Evolutionary conservation across 768 basidiomycete species (phyloP).

Genomic region (Mycena olivaceomarginata): DNA sequence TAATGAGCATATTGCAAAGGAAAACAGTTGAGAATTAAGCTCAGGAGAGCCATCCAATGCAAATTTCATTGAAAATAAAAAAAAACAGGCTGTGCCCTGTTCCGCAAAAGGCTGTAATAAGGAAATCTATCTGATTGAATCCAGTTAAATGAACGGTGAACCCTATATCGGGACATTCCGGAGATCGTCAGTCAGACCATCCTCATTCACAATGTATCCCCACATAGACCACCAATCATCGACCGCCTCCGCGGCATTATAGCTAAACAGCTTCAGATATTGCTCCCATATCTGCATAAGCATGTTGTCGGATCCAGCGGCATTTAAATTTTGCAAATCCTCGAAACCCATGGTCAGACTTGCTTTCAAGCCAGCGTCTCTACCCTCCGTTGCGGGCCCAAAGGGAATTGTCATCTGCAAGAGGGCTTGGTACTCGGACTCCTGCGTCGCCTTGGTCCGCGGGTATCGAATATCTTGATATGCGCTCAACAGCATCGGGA

Average conservation of each 20-base stretch:
- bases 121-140: too few relatives aligned
- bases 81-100: too few relatives aligned
- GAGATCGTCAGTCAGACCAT: not conserved
- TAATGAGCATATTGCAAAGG: too few relatives aligned
- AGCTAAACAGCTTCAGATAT: conserved; percentile 24
- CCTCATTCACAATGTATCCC: conserved; percentile 3
- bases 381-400: conserved; percentile 19
- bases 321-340: conserved; percentile 27
- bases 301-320: conserved; percentile 1
- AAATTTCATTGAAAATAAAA: too few relatives aligned
- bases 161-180: too few relatives aligned
- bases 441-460: conserved; percentile 48
- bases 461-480: conserved; percentile 68
- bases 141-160: too few relatives aligned
- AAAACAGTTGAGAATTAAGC: too few relatives aligned
- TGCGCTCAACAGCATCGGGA: conserved; percentile 63
- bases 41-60: too few relatives aligned
- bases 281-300: conserved; percentile 34
- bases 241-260: conserved; percentile 9
- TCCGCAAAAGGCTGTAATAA: too few relatives aligned
- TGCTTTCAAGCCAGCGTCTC: conserved; percentile 27
- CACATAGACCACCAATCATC: conserved; percentile 34
- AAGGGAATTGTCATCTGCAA: conserved; percentile 18
- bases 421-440: conserved; percentile 32
- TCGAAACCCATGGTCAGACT: conserved; percentile 23